These are phyloP conservation scores for Erodium texanum DNA, from an alignment of 441 rosid genomes.

Conservation along the genomic window DNA sequence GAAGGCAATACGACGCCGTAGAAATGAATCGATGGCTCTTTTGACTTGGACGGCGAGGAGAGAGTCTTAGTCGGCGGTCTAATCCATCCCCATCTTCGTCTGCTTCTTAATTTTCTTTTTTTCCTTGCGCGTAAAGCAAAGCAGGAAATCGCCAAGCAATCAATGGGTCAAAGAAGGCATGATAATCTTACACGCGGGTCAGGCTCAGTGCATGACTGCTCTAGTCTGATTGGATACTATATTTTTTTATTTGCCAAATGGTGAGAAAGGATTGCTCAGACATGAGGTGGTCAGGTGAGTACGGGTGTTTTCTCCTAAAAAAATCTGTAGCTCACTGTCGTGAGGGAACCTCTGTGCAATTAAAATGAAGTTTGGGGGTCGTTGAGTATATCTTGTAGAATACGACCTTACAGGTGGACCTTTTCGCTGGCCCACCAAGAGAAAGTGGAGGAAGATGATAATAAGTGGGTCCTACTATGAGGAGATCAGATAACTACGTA, in stretches of 20 bases:
- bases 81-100: conserved; percentile 1
- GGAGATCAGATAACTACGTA: neutral
- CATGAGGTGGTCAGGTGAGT: neutral
- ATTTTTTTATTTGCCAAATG: neutral
- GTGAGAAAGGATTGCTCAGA: neutral
- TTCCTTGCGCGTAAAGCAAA: conserved; percentile 4
- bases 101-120: neutral
- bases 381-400: neutral
- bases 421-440: neutral
- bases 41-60: neutral
- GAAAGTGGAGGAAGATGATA: neutral
- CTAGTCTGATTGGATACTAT: neutral
- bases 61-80: conserved; percentile 8
- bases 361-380: neutral
- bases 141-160: neutral
- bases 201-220: neutral
- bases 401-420: neutral
- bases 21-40: neutral
- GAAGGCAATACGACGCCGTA: conserved; percentile 31
- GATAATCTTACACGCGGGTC: neutral
- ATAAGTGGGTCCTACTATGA: neutral
- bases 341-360: neutral
- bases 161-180: neutral
- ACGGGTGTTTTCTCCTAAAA: neutral
- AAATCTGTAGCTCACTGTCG: neutral